Evolutionary conservation across 1,284 basidiomycete genomes (phyloP).

Genomic region (Cutaneotrichosporon arboriforme): DNA sequence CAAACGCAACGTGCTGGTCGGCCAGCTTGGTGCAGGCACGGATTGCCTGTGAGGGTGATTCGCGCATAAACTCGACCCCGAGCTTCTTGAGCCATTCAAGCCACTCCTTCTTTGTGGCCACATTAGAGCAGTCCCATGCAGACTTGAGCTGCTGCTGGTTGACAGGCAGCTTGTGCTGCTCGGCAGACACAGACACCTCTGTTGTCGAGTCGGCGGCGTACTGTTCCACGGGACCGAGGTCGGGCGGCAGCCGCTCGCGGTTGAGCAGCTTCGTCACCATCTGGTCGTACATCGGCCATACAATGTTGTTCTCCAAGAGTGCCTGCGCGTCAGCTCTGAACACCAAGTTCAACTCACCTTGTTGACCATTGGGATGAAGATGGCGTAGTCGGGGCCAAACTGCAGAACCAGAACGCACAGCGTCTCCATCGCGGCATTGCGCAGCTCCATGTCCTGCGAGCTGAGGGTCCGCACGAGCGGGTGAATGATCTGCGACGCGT

Average conservation of each 20-base stretch:
- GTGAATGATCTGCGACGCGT: constrained; percentile 94
- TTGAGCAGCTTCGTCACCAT: constrained; percentile 84
- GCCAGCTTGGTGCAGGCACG: constrained; percentile 92
- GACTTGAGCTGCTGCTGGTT: constrained; percentile 98
- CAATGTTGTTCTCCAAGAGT: constrained; percentile 69
- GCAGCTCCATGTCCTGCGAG: constrained; percentile 69
- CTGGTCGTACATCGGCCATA: constrained; percentile 81
- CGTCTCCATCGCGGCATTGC: constrained; percentile 86
- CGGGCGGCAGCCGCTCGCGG: constrained; percentile 79
- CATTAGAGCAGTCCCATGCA: constrained; percentile 86
- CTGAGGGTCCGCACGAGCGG: constrained; percentile 85
- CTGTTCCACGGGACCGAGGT: constrained; percentile 50
- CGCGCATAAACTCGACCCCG: constrained; percentile 94
- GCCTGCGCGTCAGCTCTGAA: constrained; percentile 53
- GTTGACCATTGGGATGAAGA: constrained; percentile 94
- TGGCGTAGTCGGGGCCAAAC: constrained; percentile 92
- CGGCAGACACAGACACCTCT: constrained; percentile 50
- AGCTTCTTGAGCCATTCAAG: constrained; percentile 90
- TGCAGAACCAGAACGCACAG: constrained; percentile 87
- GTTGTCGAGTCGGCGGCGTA: constrained; percentile 31
- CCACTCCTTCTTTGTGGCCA: constrained; percentile 85
- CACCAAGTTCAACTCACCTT: constrained; percentile 57
- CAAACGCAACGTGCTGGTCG: constrained; percentile 84
- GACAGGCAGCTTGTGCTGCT: constrained; percentile 81
- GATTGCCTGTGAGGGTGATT: constrained; percentile 94